phyloP scores from a whole-genome alignment of 2,329 filamentous ascomycete species.

The Lomentospora prolificans region DNA sequence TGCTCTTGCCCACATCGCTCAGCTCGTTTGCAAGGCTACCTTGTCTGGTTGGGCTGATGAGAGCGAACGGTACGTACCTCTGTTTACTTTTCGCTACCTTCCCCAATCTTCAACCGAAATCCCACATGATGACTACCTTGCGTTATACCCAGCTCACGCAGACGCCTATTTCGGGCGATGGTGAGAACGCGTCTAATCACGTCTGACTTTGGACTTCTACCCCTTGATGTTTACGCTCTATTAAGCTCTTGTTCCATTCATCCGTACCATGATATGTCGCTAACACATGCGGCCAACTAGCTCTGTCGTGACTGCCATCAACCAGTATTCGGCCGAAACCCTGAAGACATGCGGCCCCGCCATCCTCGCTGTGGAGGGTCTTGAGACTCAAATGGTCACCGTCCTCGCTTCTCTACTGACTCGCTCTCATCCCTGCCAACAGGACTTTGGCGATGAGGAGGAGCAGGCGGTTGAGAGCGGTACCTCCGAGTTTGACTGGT shows the following conservation, averaged over 20 bases:
- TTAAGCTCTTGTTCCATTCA: neutral
- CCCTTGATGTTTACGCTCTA: constrained; percentile 14
- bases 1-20: constrained; percentile 57
- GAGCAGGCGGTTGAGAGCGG: constrained; percentile 66
- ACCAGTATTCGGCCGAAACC: constrained; percentile 82
- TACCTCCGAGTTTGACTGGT: constrained; percentile 94
- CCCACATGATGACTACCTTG: constrained; percentile 70
- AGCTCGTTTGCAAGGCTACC: constrained; percentile 76
- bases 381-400: constrained; percentile 62
- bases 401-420: constrained; percentile 72
- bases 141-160: constrained; percentile 99
- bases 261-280: constrained; percentile 17
- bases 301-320: constrained; percentile 85
- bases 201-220: constrained; percentile 22
- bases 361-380: constrained; percentile 61
- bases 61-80: constrained; percentile 72
- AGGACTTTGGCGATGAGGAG: constrained; percentile 74
- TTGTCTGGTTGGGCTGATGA: constrained; percentile 82
- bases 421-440: constrained; percentile 85
- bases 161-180: constrained; percentile 73
- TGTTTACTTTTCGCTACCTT: constrained; percentile 3
- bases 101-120: constrained; percentile 10
- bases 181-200: constrained; percentile 64
- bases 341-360: constrained; percentile 86
- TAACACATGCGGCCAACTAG: constrained; percentile 43